Percentiles rank a stretch among this genome's conserved stretches.
Evolutionary conservation across 345 rosid species (phyloP).

Genomic region (Linum trigynum): DNA sequence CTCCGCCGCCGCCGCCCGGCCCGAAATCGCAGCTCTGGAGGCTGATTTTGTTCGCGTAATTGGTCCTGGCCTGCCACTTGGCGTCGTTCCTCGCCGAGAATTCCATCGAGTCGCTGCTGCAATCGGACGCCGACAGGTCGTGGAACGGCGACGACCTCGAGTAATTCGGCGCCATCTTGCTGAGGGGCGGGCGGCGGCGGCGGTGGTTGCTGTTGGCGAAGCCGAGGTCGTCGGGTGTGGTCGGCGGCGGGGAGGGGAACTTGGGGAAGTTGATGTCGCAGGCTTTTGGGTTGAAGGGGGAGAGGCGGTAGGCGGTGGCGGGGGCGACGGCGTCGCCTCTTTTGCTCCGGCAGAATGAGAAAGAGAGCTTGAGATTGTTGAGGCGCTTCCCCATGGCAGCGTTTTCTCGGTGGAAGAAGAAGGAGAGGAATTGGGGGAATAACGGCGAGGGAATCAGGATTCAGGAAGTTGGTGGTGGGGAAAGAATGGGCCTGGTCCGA

Average conservation of each 20-base stretch:
- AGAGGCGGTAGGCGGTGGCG: constrained; percentile 10
- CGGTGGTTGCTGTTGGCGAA: neutral
- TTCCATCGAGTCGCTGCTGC: constrained; percentile 12
- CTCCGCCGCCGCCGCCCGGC: neutral
- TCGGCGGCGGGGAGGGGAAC: constrained; percentile 28
- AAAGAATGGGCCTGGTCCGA: too few relatives aligned
- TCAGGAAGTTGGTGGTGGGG: too few relatives aligned
- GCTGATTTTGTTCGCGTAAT: constrained; percentile 6
- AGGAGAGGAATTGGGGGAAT: too few relatives aligned
- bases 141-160: too few relatives aligned
- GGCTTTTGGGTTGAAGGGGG: constrained; percentile 25
- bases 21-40: neutral
- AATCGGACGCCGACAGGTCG: constrained; percentile 8
- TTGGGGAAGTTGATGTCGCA: constrained; percentile 19
- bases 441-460: too few relatives aligned
- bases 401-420: too few relatives aligned
- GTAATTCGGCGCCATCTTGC: too few relatives aligned
- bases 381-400: constrained; percentile 28
- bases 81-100: constrained; percentile 4
- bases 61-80: constrained; percentile 1
- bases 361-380: constrained; percentile 30
- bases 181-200: too few relatives aligned
- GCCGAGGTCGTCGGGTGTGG: constrained; percentile 27
- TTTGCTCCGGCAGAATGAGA: constrained; percentile 38
- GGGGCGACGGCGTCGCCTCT: constrained; percentile 4